phyloP scores from a whole-genome alignment of 2,329 filamentous ascomycete species.

The Ampelomyces quisqualis region DNA sequence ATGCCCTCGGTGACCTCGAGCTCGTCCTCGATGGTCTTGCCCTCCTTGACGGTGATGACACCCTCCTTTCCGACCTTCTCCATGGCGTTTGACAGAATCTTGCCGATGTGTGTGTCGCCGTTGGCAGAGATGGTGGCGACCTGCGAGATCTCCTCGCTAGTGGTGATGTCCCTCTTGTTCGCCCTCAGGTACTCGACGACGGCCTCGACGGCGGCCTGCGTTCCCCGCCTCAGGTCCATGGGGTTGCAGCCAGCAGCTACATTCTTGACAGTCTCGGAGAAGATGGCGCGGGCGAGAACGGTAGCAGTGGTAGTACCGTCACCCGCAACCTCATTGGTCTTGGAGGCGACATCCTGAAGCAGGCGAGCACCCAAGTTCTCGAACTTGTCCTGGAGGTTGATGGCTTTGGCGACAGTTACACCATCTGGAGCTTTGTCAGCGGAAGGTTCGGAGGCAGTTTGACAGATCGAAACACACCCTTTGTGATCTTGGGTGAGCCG shows the following conservation, averaged over 20 bases:
- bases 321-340: constrained; percentile 98
- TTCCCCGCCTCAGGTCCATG: constrained; percentile 96
- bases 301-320: constrained; percentile 98
- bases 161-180: constrained; percentile 98
- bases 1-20: constrained; percentile 99
- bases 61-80: constrained; percentile 99
- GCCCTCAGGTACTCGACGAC: constrained; percentile 91
- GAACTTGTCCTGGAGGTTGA: constrained; percentile 96
- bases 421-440: constrained; percentile 45
- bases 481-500: constrained; percentile 98
- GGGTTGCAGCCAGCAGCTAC: constrained; percentile 99
- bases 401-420: constrained; percentile 67
- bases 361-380: constrained; percentile 98
- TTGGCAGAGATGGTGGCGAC: constrained; percentile 98
- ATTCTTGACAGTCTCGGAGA: constrained; percentile 99
- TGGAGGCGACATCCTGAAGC: constrained; percentile 95
- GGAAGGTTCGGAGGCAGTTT: neutral
- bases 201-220: constrained; percentile 91
- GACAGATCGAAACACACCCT: constrained; percentile 62
- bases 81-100: constrained; percentile 97
- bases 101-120: constrained; percentile 90
- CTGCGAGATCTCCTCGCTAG: constrained; percentile 93
- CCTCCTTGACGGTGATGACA: constrained; percentile 99
- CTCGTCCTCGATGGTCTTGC: constrained; percentile 97
- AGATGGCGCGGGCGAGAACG: constrained; percentile 94